These are phyloP conservation scores for Phalaenopsis aphrodite DNA, from an alignment of 106 monocot species.

Conservation along the genomic window DNA sequence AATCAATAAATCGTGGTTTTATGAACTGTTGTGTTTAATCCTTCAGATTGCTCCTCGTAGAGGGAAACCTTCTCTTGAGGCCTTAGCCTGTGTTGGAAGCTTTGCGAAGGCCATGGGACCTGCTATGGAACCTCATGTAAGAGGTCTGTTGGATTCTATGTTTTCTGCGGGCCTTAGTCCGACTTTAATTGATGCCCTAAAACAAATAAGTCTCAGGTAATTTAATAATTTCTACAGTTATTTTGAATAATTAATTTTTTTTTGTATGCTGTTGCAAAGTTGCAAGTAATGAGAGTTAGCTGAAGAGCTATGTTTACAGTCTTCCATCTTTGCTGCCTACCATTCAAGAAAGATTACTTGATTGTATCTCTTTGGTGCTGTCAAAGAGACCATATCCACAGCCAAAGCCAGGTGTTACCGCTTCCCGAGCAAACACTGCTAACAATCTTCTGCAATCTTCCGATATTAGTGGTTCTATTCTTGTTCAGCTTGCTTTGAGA, in stretches of 20 bases:
- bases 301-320: slow-evolving; percentile 27
- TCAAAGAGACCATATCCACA: slow-evolving; percentile 56
- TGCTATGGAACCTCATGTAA: slow-evolving; percentile 91
- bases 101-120: slow-evolving; percentile 82
- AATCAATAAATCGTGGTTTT: background rate
- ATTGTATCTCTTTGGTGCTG: slow-evolving; percentile 73
- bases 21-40: background rate
- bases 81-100: slow-evolving; percentile 88
- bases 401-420: slow-evolving; percentile 28
- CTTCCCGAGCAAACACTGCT: slow-evolving; percentile 28
- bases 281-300: background rate
- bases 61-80: slow-evolving; percentile 86
- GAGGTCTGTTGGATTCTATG: slow-evolving; percentile 77
- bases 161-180: slow-evolving; percentile 71
- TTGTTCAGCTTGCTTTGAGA: slow-evolving; percentile 84
- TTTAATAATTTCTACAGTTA: slow-evolving; percentile 1
- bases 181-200: slow-evolving; percentile 67
- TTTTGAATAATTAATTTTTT: background rate
- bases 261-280: background rate
- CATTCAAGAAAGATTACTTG: slow-evolving; percentile 80
- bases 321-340: slow-evolving; percentile 80
- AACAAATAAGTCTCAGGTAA: slow-evolving; percentile 76
- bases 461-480: slow-evolving; percentile 49
- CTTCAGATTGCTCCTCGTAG: slow-evolving; percentile 91
- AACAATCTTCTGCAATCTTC: slow-evolving; percentile 44